Conservation (phyloP, 805 yeast species). For the Zygosaccharomyces lentus region DNA sequence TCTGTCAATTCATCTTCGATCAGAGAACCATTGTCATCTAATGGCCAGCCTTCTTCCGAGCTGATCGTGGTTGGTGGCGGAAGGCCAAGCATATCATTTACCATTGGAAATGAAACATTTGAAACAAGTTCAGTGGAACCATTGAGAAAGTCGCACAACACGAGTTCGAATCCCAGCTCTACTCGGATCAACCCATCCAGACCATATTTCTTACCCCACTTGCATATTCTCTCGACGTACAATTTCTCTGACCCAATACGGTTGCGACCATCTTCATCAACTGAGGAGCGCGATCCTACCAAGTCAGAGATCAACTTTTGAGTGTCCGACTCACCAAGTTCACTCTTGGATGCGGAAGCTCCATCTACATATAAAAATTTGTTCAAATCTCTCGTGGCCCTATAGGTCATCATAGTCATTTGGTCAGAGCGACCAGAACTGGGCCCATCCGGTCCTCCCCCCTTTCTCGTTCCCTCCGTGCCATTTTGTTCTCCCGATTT, state of each 20-base stretch:
- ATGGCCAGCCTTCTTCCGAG: constrained; percentile 32
- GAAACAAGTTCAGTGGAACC: constrained; percentile 46
- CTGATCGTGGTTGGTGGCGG: constrained; percentile 33
- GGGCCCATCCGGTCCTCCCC: constrained; percentile 1
- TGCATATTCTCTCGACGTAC: constrained; percentile 49
- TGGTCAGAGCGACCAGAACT: constrained; percentile 4
- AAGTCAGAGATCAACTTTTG: constrained; percentile 42
- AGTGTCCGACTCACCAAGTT: constrained; percentile 59
- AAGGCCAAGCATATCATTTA: constrained; percentile 38
- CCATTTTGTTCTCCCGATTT: constrained; percentile 7
- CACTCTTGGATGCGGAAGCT: constrained; percentile 60
- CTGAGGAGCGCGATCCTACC: constrained; percentile 12
- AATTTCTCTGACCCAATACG: constrained; percentile 39
- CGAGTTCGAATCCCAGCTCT: constrained; percentile 59
- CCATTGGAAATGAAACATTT: constrained; percentile 39
- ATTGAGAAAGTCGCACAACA: constrained; percentile 50
- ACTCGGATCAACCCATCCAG: constrained; percentile 56
- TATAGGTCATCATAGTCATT: constrained; percentile 42
- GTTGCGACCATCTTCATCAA: constrained; percentile 23
- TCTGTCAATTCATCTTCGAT: constrained; percentile 21
- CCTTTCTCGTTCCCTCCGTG: background rate
- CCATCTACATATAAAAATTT: constrained; percentile 56
- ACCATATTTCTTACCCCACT: constrained; percentile 50
- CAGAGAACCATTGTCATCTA: constrained; percentile 21
- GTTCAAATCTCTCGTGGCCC: constrained; percentile 44